These are phyloP conservation scores for Oryza meyeriana DNA, from an alignment of 176 grass and related monocot species.

Conservation along the genomic window DNA sequence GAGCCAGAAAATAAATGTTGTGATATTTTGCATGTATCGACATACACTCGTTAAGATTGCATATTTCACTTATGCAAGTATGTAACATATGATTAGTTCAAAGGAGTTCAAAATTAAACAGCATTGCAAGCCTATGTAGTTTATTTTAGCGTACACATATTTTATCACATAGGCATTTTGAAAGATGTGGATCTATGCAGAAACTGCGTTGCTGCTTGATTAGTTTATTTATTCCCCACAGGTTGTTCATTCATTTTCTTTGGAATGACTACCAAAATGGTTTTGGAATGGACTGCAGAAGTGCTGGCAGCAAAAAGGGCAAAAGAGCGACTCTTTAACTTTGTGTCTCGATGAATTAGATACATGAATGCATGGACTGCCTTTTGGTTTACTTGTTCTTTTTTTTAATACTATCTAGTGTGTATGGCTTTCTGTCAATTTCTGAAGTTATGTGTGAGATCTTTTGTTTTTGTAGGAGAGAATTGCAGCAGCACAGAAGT, in stretches of 20 bases:
- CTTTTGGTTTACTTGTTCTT: slow-evolving; percentile 19
- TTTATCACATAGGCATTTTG: neutral
- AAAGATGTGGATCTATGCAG: slow-evolving; percentile 17
- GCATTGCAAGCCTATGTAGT: neutral
- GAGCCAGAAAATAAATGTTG: neutral
- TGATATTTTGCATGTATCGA: neutral
- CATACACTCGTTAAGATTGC: neutral
- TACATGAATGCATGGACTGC: slow-evolving; percentile 29
- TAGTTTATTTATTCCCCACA: slow-evolving; percentile 52
- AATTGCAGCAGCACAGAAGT: slow-evolving; percentile 65
- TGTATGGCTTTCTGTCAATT: neutral
- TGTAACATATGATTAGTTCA: neutral
- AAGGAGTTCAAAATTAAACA: neutral
- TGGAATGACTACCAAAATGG: slow-evolving; percentile 43
- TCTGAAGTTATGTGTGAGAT: slow-evolving; percentile 36
- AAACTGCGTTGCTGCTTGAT: slow-evolving; percentile 49
- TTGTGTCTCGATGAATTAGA: slow-evolving; percentile 31
- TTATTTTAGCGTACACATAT: neutral
- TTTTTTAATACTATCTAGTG: neutral
- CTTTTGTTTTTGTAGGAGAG: slow-evolving; percentile 70
- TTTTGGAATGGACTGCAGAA: slow-evolving; percentile 43
- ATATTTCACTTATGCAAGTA: neutral
- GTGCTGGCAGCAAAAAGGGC: slow-evolving; percentile 41
- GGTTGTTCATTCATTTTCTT: slow-evolving; percentile 44
- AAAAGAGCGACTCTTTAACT: slow-evolving; percentile 33